A percentile compares a stretch with the other conserved stretches of the same genome.
These are phyloP conservation scores for Alliaria petiolata DNA, from an alignment of 345 rosid species.

Conservation along the genomic window DNA sequence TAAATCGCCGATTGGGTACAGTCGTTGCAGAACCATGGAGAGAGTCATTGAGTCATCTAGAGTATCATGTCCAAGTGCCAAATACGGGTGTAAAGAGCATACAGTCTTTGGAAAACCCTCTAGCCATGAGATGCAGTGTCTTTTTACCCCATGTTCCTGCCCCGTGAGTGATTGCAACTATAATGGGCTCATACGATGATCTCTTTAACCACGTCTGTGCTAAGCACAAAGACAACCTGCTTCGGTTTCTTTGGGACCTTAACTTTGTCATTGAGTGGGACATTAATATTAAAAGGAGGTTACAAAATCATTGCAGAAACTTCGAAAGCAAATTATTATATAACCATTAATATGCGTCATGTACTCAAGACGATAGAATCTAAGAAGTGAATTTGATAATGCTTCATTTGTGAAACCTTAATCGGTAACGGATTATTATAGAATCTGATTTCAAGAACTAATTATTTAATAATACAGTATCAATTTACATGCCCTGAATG, in stretches of 20 bases:
- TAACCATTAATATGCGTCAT: too few relatives aligned
- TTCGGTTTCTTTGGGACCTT: too few relatives aligned
- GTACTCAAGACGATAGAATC: too few relatives aligned
- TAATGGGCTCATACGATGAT: background rate
- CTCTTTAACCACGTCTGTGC: background rate
- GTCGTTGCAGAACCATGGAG: background rate
- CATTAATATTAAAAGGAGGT: too few relatives aligned
- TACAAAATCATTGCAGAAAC: too few relatives aligned
- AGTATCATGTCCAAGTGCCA: background rate
- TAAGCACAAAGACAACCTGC: background rate
- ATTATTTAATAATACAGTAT: background rate
- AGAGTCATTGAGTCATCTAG: background rate
- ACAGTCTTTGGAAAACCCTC: background rate
- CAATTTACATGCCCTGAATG: background rate
- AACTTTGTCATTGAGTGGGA: too few relatives aligned
- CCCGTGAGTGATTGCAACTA: background rate
- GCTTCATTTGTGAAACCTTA: too few relatives aligned
- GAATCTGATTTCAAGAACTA: too few relatives aligned
- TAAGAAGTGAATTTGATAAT: too few relatives aligned
- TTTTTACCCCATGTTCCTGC: background rate
- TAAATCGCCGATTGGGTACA: constrained; percentile 32
- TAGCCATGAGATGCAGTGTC: background rate
- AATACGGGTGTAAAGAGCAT: background rate
- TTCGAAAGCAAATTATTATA: too few relatives aligned
- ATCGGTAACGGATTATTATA: too few relatives aligned